Percentiles rank a stretch among this genome's conserved stretches.
Conservation (phyloP, 1,284 basidiomycete species). For the Moesziomyces parantarcticus region DNA sequence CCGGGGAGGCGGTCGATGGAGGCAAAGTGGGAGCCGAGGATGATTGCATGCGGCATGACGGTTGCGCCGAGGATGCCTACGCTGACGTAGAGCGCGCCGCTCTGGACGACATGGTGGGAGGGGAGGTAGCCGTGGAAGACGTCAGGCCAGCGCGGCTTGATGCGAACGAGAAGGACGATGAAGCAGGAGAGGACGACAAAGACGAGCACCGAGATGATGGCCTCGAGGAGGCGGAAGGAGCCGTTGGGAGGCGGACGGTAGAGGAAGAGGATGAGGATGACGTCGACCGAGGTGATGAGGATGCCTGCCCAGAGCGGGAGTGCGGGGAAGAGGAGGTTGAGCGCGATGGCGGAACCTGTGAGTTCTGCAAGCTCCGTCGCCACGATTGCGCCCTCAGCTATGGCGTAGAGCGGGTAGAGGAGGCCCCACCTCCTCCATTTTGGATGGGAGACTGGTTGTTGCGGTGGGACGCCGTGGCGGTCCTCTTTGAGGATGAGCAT, state of each 20-base stretch:
- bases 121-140: conserved; percentile 90
- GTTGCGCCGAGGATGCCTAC: conserved; percentile 73
- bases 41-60: conserved; percentile 86
- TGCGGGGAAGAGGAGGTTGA: conserved; percentile 82
- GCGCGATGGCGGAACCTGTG: conserved; percentile 81
- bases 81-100: conserved; percentile 79
- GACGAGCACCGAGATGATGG: conserved; percentile 75
- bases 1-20: conserved; percentile 53
- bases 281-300: conserved; percentile 84
- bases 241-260: conserved; percentile 67
- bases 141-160: conserved; percentile 79
- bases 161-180: conserved; percentile 79
- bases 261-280: conserved; percentile 75
- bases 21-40: conserved; percentile 79
- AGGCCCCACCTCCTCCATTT: conserved; percentile 71
- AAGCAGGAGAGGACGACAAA: conserved; percentile 75
- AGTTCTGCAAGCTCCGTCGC: conserved; percentile 74
- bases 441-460: conserved; percentile 79
- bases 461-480: conserved; percentile 58
- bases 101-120: conserved; percentile 73
- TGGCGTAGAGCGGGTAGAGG: conserved; percentile 71
- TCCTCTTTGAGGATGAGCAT: conserved; percentile 55
- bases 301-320: conserved; percentile 72
- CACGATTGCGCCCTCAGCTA: conserved; percentile 81
- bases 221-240: conserved; percentile 73